Evolutionary conservation across 768 basidiomycete genomes (phyloP).

Genomic region (Pisolithus albus): DNA sequence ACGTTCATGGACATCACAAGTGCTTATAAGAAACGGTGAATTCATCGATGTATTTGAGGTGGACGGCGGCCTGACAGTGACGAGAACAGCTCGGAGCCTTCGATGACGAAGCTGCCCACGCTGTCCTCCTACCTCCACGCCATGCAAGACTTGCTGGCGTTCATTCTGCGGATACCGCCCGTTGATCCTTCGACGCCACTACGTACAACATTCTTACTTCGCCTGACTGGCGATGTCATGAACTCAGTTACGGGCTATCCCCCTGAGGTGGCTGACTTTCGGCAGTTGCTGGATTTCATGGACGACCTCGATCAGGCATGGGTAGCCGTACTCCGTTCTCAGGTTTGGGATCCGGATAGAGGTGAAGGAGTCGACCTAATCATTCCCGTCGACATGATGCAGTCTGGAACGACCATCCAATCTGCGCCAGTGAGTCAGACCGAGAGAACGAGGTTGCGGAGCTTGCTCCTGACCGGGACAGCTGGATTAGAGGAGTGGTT

Average conservation of each 20-base stretch:
- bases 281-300: slow-evolving; percentile 55
- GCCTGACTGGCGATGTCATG: slow-evolving; percentile 63
- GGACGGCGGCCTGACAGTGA: neutral
- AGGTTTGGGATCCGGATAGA: slow-evolving; percentile 57
- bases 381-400: slow-evolving; percentile 32
- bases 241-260: slow-evolving; percentile 56
- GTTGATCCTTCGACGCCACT: slow-evolving; percentile 62
- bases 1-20: slow-evolving; percentile 59
- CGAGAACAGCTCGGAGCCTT: slow-evolving; percentile 20
- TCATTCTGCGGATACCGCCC: slow-evolving; percentile 72
- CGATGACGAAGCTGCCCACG: slow-evolving; percentile 48
- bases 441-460: slow-evolving; percentile 62
- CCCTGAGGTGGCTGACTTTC: slow-evolving; percentile 38
- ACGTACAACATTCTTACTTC: slow-evolving; percentile 61
- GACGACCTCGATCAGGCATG: slow-evolving; percentile 73
- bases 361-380: slow-evolving; percentile 36
- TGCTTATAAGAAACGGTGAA: slow-evolving; percentile 71
- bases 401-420: slow-evolving; percentile 21
- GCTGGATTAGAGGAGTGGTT: slow-evolving; percentile 68
- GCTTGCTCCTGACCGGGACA: slow-evolving; percentile 54
- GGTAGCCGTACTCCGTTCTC: slow-evolving; percentile 55
- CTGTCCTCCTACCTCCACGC: slow-evolving; percentile 55
- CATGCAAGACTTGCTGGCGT: slow-evolving; percentile 46
- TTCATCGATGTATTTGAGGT: slow-evolving; percentile 1
- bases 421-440: slow-evolving; percentile 58